phyloP scores from a whole-genome alignment of 2,329 filamentous ascomycete species.

The Aspergillus puulaauensis region DNA sequence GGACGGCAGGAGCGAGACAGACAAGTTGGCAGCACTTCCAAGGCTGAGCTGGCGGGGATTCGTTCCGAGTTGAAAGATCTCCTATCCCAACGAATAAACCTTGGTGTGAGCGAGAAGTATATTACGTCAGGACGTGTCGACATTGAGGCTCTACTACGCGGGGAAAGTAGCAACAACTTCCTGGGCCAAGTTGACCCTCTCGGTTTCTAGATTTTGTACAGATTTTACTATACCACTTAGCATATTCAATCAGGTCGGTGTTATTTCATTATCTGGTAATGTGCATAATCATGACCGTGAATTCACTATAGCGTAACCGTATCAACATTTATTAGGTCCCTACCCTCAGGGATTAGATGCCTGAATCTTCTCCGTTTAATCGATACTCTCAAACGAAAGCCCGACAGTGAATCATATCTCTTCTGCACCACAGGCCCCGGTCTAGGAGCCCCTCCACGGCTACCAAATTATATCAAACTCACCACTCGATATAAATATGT shows the following conservation, averaged over 20 bases:
- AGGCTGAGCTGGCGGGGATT: conserved; percentile 69
- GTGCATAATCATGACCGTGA: background rate
- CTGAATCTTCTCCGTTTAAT: background rate
- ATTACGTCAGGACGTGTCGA: conserved; percentile 76
- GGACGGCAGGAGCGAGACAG: conserved; percentile 75
- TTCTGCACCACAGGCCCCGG: background rate
- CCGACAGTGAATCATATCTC: background rate
- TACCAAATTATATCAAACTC: too few relatives aligned
- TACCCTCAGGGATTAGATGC: background rate
- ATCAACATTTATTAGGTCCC: background rate
- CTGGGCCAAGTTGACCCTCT: conserved; percentile 56
- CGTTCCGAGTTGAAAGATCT: conserved; percentile 71
- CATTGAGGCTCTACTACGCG: conserved; percentile 68
- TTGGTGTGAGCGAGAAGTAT: conserved; percentile 85
- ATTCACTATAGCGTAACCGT: too few relatives aligned
- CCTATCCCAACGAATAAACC: conserved; percentile 73
- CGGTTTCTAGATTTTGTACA: conserved; percentile 26
- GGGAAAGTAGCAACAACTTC: conserved; percentile 64
- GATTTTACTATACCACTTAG: conserved; percentile 10
- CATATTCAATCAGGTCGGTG: background rate
- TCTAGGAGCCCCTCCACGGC: too few relatives aligned
- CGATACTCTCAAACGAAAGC: background rate
- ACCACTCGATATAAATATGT: too few relatives aligned
- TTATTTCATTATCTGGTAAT: background rate
- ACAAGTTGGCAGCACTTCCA: conserved; percentile 65